These are phyloP conservation scores for Plasmodium coatneyi DNA, from an alignment of 169 alveolate species.

Conservation along the genomic window DNA sequence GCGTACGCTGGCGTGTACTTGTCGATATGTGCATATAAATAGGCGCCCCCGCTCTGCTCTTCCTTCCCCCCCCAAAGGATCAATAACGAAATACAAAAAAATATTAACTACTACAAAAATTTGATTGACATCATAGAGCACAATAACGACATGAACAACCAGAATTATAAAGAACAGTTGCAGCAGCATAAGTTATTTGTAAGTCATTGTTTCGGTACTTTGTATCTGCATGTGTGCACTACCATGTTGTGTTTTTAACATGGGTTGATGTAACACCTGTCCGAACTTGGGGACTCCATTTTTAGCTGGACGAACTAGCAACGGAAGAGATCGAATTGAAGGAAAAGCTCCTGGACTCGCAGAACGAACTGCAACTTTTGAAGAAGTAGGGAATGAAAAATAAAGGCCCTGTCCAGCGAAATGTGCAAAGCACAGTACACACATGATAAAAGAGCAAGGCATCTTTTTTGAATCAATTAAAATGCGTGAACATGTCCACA, in stretches of 20 bases:
- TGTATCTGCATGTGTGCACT: background rate
- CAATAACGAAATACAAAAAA: slow-evolving; percentile 46
- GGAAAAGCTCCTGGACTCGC: slow-evolving; percentile 23
- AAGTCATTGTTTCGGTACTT: background rate
- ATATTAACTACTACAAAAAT: slow-evolving; percentile 47
- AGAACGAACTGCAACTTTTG: slow-evolving; percentile 32
- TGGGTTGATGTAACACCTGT: background rate
- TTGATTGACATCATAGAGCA: slow-evolving; percentile 64
- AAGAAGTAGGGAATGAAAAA: slow-evolving; percentile 22
- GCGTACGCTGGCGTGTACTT: background rate
- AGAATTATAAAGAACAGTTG: slow-evolving; percentile 21
- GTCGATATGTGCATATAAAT: slow-evolving; percentile 2
- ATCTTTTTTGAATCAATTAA: background rate
- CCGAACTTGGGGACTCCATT: background rate
- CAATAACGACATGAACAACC: slow-evolving; percentile 54
- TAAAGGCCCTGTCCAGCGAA: background rate
- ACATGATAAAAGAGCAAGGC: background rate
- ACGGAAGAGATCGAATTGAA: slow-evolving; percentile 36
- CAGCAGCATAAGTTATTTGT: slow-evolving; percentile 7
- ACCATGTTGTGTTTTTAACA: background rate
- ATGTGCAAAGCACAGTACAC: background rate
- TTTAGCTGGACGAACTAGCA: slow-evolving; percentile 27
- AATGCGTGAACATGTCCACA: background rate
- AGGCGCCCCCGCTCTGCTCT: background rate
- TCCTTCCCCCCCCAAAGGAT: slow-evolving; percentile 12